These are phyloP conservation scores for Phytophthora tubulina DNA, from an alignment of 352 stramenopile species.

Conservation along the genomic window DNA sequence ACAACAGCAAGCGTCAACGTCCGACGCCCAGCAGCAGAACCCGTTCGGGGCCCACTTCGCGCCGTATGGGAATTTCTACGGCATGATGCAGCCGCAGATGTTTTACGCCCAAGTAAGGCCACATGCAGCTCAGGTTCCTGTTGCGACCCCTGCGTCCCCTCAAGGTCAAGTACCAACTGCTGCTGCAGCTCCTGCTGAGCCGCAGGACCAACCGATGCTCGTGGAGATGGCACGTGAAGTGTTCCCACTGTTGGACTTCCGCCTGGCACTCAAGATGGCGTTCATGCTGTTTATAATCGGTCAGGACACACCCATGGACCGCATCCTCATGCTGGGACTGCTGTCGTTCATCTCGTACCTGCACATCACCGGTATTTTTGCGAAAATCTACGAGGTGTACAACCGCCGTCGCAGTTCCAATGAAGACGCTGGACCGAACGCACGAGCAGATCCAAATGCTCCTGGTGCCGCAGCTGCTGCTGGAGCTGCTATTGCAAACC, in stretches of 20 bases:
- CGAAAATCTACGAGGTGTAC: conserved; percentile 84
- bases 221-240: conserved; percentile 68
- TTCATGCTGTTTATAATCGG: conserved; percentile 93
- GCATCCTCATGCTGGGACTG: conserved; percentile 76
- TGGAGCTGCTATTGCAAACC: conserved; percentile 29
- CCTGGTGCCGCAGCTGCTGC: conserved; percentile 31
- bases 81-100: conserved; percentile 46
- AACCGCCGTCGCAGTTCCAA: conserved; percentile 46
- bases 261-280: conserved; percentile 85
- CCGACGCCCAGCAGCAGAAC: conserved; percentile 23
- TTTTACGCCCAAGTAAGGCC: conserved; percentile 25
- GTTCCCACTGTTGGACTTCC: conserved; percentile 72
- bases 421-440: conserved; percentile 25
- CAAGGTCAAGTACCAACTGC: conserved; percentile 16
- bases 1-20: conserved; percentile 10
- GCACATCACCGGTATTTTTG: conserved; percentile 87
- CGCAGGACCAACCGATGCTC: conserved; percentile 37
- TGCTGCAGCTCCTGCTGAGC: conserved; percentile 24
- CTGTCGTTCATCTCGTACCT: conserved; percentile 83
- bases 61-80: conserved; percentile 49
- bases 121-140: conserved; percentile 17
- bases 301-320: conserved; percentile 81
- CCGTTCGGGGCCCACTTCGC: conserved; percentile 30
- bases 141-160: conserved; percentile 9
- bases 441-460: conserved; percentile 23